These are phyloP conservation scores for Penicillium sp. DNA, from an alignment of 2,329 filamentous ascomycete species.

Conservation along the genomic window DNA sequence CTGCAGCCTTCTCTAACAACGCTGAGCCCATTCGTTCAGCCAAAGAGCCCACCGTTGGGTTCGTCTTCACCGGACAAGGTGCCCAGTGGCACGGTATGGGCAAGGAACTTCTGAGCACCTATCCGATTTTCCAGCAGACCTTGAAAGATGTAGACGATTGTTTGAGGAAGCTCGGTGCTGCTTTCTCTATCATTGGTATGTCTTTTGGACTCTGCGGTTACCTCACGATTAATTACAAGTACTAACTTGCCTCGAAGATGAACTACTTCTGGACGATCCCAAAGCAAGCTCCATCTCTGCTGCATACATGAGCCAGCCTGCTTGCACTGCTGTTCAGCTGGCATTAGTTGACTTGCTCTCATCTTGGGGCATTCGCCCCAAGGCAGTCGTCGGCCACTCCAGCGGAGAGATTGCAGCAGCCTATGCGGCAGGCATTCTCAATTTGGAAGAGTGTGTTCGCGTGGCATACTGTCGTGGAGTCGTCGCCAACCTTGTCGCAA, in stretches of 20 bases:
- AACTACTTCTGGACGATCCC: constrained; percentile 18
- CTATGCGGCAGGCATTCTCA: constrained; percentile 29
- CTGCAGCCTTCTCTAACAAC: constrained; percentile 9
- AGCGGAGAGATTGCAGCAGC: constrained; percentile 35
- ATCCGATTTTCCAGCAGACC: constrained; percentile 21
- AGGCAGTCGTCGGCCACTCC: constrained; percentile 31
- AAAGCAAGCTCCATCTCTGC: constrained; percentile 21
- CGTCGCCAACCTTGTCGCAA: constrained; percentile 16
- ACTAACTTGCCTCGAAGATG: constrained; percentile 16
- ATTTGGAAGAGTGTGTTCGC: constrained; percentile 19
- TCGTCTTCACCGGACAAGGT: constrained; percentile 39
- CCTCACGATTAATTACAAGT: neutral
- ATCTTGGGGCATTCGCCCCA: constrained; percentile 25
- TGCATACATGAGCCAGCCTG: constrained; percentile 31
- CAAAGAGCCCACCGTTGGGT: constrained; percentile 26
- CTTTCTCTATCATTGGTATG: constrained; percentile 25
- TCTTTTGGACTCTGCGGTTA: no score
- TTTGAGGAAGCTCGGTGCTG: constrained; percentile 20
- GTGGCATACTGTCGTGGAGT: constrained; percentile 28
- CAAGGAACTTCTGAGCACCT: constrained; percentile 25
- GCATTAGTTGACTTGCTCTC: constrained; percentile 29
- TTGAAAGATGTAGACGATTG: constrained; percentile 18
- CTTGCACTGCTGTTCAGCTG: constrained; percentile 32
- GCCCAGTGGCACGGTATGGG: constrained; percentile 38
- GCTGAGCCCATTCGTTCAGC: constrained; percentile 17